These are phyloP conservation scores for Aquanectria penicillioides DNA, from an alignment of 2,329 filamentous ascomycete species.

Conservation along the genomic window DNA sequence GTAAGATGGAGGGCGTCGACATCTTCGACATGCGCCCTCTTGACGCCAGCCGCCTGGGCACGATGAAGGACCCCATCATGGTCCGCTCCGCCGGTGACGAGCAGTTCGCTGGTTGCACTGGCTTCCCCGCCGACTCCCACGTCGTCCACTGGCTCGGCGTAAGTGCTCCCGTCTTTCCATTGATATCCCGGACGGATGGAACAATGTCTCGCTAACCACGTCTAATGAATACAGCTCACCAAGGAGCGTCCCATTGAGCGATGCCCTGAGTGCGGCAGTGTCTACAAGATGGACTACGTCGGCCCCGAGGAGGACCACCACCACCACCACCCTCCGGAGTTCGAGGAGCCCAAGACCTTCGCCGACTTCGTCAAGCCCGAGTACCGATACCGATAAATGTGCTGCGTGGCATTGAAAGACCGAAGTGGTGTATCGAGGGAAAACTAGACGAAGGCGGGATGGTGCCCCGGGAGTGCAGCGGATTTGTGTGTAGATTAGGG, in stretches of 20 bases:
- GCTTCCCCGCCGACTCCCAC: slow-evolving; percentile 92
- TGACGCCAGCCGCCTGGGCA: slow-evolving; percentile 91
- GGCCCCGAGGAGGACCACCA: slow-evolving; percentile 82
- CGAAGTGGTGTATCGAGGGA: slow-evolving; percentile 39
- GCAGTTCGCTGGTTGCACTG: slow-evolving; percentile 97
- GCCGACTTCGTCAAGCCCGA: slow-evolving; percentile 95
- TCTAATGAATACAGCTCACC: slow-evolving; percentile 68
- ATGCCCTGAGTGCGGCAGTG: slow-evolving; percentile 95
- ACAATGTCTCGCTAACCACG: slow-evolving; percentile 28
- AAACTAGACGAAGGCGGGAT: slow-evolving; percentile 36
- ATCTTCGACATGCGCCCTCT: slow-evolving; percentile 98
- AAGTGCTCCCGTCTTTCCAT: slow-evolving; percentile 55
- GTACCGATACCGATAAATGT: slow-evolving; percentile 77
- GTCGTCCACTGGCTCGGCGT: slow-evolving; percentile 89
- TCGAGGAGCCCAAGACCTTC: slow-evolving; percentile 93
- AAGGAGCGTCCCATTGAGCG: slow-evolving; percentile 92
- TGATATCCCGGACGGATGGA: slow-evolving; percentile 25
- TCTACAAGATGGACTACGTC: slow-evolving; percentile 98
- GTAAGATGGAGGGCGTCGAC: slow-evolving; percentile 99
- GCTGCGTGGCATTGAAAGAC: slow-evolving; percentile 23
- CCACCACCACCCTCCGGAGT: slow-evolving; percentile 68
- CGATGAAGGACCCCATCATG: slow-evolving; percentile 86
- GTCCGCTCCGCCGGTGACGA: slow-evolving; percentile 94
- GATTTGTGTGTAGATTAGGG: slow-evolving; percentile 55
- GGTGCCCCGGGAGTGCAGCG: slow-evolving; percentile 36